Evolutionary conservation across 2,329 filamentous ascomycete genomes (phyloP).

Genomic region (Dothideomycetidae sp.): DNA sequence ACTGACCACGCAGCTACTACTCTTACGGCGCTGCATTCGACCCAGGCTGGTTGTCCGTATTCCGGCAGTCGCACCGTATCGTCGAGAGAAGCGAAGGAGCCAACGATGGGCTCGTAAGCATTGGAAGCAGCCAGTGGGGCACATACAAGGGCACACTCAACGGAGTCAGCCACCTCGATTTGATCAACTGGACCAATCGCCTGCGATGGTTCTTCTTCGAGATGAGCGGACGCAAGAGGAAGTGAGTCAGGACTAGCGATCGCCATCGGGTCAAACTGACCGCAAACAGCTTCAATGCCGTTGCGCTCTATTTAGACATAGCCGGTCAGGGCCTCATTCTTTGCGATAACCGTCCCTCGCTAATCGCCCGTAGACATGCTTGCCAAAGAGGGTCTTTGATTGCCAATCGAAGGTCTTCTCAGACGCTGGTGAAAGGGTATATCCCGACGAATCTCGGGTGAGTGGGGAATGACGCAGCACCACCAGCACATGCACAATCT

Average conservation of each 20-base stretch:
- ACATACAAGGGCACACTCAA: slow-evolving; percentile 48
- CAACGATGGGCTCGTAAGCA: slow-evolving; percentile 52
- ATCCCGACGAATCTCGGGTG: no score
- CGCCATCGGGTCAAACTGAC: slow-evolving; percentile 6
- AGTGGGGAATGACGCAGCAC: no score
- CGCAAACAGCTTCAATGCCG: slow-evolving; percentile 41
- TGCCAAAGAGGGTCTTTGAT: slow-evolving; percentile 26
- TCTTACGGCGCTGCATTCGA: slow-evolving; percentile 48
- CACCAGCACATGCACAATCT: no score
- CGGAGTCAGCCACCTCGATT: slow-evolving; percentile 48
- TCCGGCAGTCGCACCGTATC: slow-evolving; percentile 42
- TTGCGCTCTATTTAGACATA: slow-evolving; percentile 50
- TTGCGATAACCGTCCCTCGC: background rate
- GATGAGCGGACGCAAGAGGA: slow-evolving; percentile 41
- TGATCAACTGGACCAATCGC: slow-evolving; percentile 54
- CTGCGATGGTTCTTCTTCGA: slow-evolving; percentile 44
- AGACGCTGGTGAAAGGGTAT: no score
- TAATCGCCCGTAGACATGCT: slow-evolving; percentile 21
- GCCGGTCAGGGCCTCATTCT: slow-evolving; percentile 35
- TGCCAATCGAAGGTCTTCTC: no score
- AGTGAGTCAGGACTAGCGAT: slow-evolving; percentile 26
- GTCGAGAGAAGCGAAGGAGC: slow-evolving; percentile 41
- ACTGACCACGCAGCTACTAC: slow-evolving; percentile 34
- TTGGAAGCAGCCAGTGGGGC: slow-evolving; percentile 46
- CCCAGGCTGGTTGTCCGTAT: slow-evolving; percentile 42